Evolutionary conservation across 371 early-diverging fungal species (phyloP).

Genomic region (Mortierella polycephala): DNA sequence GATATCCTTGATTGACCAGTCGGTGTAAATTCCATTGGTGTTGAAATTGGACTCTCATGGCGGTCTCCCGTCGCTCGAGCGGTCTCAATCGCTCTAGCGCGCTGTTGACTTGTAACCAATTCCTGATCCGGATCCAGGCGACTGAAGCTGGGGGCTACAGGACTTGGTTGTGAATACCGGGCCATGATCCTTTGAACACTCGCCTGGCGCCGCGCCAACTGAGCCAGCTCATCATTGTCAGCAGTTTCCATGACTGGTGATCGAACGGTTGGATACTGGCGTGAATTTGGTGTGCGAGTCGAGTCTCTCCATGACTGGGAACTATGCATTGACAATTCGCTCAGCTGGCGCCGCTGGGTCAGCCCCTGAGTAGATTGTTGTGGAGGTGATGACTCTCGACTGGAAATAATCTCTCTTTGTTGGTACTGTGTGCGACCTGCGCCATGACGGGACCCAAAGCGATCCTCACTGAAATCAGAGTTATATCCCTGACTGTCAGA

Average conservation of each 20-base stretch:
- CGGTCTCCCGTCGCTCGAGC: background rate
- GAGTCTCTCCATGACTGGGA: background rate
- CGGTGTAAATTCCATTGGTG: constrained; percentile 10
- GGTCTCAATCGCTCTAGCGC: background rate
- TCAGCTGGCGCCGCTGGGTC: constrained; percentile 5
- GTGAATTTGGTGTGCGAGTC: constrained; percentile 1
- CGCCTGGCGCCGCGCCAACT: constrained; percentile 29
- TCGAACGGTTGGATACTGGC: background rate
- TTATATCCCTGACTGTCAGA: constrained; percentile 21
- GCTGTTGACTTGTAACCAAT: background rate
- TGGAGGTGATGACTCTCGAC: constrained; percentile 29
- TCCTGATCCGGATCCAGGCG: constrained; percentile 10
- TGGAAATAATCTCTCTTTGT: constrained; percentile 7
- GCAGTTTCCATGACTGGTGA: constrained; percentile 3
- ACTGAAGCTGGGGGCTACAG: constrained; percentile 16
- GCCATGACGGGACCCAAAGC: background rate
- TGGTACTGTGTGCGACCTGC: background rate
- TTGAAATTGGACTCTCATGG: constrained; percentile 3
- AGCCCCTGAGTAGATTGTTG: constrained; percentile 9
- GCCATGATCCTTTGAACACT: constrained; percentile 36
- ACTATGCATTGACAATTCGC: background rate
- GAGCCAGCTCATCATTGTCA: background rate
- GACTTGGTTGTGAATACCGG: constrained; percentile 20
- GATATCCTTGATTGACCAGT: background rate
- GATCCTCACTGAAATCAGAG: constrained; percentile 27